Evolutionary conservation across 2,329 filamentous ascomycete species (phyloP), one percentile per base, ranked within the genome.

Genomic region (Lasiodiplodia theobromae): DNA sequence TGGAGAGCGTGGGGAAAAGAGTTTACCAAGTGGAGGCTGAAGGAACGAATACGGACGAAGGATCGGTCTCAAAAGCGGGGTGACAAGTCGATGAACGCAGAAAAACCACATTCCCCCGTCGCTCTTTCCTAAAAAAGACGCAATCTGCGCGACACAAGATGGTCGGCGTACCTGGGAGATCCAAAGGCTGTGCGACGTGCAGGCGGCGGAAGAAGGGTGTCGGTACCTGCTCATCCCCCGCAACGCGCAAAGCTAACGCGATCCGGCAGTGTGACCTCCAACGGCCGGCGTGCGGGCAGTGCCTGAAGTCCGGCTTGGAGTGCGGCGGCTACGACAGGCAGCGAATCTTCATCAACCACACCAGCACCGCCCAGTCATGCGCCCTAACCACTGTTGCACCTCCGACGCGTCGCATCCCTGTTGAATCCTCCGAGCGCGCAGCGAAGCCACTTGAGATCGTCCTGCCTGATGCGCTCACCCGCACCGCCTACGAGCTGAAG

Each of bases 271-370:
- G 89, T 76, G 89, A 89, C 77, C 88, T 89, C 71, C 83, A 86
- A 69, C 84, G 85, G 4, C 89, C 89, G 2, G 80, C 81, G 47
- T 91, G 89, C 76, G 84, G 83, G 67, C 89, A 89, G 74, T 91
- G 89, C 75, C 79, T 83, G 68, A 82, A 85, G 72, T 86, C 84
- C 72, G 86, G 87, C 25, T 82, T 87, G 54, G 77, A 84, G 68
- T 91, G 89, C 72, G 85, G 84, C 57, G 89, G 89, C 49, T 91
- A 91, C 76, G 85, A 89, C 73, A 82, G 86, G 49, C 85, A 89
- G 74, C 85, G 85, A 18, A 85, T 90, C 68, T 91, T 91, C 77
- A 89, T 91, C 14, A 70, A 72, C 66, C 71, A 76, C 44, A 25
- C 51, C 12, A 34, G 31, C 31, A 53, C 53, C 68, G 31, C 52